A percentile compares a stretch with the other conserved stretches of the same genome.
phyloP scores from a whole-genome alignment of 495 filamentous ascomycete genomes.

The Aspergillus egyptiacus region DNA sequence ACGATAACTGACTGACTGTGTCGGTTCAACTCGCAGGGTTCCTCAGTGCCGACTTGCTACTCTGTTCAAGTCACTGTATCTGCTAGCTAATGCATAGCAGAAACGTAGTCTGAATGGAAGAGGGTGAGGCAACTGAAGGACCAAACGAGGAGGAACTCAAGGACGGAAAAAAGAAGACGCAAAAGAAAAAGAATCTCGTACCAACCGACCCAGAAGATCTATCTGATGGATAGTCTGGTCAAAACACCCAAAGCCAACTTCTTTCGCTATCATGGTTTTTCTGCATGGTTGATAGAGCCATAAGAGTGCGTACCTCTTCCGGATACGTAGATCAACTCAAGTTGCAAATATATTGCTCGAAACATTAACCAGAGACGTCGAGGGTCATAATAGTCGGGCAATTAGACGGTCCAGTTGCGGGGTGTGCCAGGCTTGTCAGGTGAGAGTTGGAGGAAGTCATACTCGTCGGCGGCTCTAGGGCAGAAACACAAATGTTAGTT shows the following conservation, averaged over 20 bases:
- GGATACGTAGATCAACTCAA: background rate
- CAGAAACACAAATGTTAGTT: background rate
- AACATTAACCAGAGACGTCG: background rate
- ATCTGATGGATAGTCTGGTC: background rate
- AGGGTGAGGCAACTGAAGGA: background rate
- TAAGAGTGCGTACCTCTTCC: too few relatives aligned
- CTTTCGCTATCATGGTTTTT: background rate
- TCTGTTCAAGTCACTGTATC: background rate
- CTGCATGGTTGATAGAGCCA: too few relatives aligned
- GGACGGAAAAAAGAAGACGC: background rate
- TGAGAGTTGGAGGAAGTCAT: background rate
- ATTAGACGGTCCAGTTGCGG: background rate
- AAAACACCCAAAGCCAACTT: background rate
- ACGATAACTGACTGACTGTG: too few relatives aligned
- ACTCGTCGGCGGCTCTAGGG: background rate
- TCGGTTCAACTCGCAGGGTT: background rate
- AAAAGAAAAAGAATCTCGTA: slow-evolving; percentile 2
- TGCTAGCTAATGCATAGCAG: background rate
- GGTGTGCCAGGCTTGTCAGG: background rate
- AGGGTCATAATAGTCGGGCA: background rate
- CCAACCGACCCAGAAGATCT: slow-evolving; percentile 4
- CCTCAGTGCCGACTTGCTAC: too few relatives aligned
- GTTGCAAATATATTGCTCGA: background rate
- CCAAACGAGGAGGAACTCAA: background rate
- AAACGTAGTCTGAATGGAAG: background rate